Conservation (phyloP, 768 basidiomycete genomes). For the Candolleomyces eurysporus region DNA sequence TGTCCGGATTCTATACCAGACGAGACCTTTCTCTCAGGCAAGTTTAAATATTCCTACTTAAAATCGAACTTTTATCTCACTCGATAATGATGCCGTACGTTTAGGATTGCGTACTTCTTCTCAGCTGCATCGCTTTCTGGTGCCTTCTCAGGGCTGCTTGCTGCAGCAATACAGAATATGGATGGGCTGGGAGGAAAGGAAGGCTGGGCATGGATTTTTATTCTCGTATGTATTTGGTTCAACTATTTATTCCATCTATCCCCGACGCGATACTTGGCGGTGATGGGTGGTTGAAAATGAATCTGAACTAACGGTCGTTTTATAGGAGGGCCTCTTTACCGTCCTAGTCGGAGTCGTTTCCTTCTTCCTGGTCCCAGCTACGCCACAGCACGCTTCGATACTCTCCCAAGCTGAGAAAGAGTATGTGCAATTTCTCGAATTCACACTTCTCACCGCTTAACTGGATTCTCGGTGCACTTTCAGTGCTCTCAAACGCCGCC, state of each 20-base stretch:
- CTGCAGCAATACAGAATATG: conserved; percentile 58
- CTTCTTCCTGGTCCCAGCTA: conserved; percentile 37
- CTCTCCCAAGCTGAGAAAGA: conserved; percentile 32
- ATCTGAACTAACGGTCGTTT: too few species aligned
- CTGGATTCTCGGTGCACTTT: background rate
- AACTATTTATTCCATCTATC: background rate
- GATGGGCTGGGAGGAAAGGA: conserved; percentile 46
- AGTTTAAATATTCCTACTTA: background rate
- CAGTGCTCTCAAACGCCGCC: conserved; percentile 27
- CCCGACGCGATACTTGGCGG: background rate
- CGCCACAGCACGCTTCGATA: conserved; percentile 27
- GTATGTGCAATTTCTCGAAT: conserved; percentile 13
- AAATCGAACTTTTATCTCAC: background rate
- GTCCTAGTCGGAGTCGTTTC: conserved; percentile 42
- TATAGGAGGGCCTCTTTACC: conserved; percentile 48
- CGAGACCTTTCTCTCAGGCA: conserved; percentile 31
- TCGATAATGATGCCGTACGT: background rate
- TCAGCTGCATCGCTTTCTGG: conserved; percentile 48
- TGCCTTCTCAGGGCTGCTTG: conserved; percentile 64
- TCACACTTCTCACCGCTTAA: background rate
- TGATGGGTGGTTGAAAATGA: too few species aligned
- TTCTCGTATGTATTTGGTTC: conserved; percentile 18
- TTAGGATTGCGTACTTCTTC: conserved; percentile 40
- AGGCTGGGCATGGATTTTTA: conserved; percentile 49
- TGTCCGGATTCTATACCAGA: conserved; percentile 38